These are phyloP conservation scores for Euphorbia lathyris DNA, from an alignment of 345 rosid species.

Conservation along the genomic window DNA sequence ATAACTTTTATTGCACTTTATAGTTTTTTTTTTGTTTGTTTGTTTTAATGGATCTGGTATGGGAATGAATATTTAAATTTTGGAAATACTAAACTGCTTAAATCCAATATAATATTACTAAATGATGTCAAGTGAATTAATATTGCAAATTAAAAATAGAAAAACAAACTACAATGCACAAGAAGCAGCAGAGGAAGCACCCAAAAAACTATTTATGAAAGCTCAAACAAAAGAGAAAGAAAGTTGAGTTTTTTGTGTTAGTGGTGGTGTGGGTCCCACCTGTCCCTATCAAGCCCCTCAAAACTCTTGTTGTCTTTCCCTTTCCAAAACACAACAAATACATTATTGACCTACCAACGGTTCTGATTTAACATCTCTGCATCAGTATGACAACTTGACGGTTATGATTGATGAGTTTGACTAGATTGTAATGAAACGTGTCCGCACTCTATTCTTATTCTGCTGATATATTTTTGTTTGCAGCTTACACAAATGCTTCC, in stretches of 20 bases:
- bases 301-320: not conserved
- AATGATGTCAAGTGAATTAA: no score
- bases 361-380: slow-evolving; percentile 14
- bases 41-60: no score
- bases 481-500: not conserved
- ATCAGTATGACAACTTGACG: slow-evolving; percentile 13
- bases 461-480: slow-evolving; percentile 14
- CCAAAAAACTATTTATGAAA: no score
- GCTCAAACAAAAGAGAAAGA: no score
- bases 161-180: not conserved
- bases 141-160: no score
- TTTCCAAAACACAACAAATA: not conserved
- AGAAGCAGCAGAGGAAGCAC: slow-evolving; percentile 12
- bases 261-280: slow-evolving; percentile 21
- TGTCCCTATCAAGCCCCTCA: not conserved
- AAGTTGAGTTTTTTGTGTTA: not conserved
- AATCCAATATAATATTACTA: no score
- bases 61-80: no score
- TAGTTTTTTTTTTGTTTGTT: no score
- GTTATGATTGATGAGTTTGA: slow-evolving; percentile 30
- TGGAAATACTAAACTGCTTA: no score
- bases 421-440: slow-evolving; percentile 10
- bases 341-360: slow-evolving; percentile 20
- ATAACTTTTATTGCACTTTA: no score
- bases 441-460: slow-evolving; percentile 9